Conservation (phyloP, 2,329 filamentous ascomycete genomes). For the Pseudogymnoascus pannorum region DNA sequence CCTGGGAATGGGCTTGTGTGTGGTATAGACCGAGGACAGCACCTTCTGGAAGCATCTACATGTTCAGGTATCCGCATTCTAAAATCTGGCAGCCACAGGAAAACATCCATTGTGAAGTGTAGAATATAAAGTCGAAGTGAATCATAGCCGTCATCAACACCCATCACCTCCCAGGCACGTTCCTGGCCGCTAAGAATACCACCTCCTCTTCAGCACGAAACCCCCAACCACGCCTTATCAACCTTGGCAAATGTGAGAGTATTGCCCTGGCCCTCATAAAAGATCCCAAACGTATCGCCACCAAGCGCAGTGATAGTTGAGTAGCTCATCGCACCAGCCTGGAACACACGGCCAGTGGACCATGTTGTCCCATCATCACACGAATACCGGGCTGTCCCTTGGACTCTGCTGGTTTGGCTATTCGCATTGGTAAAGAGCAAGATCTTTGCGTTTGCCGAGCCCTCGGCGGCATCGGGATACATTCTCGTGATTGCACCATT, state of each 20-base stretch:
- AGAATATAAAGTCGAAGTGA: background rate
- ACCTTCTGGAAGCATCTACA: background rate
- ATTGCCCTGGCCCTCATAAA: background rate
- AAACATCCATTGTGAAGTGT: background rate
- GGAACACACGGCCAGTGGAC: background rate
- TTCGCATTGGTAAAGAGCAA: conserved; percentile 1
- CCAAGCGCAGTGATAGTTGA: conserved; percentile 4
- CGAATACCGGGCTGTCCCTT: background rate
- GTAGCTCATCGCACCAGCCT: background rate
- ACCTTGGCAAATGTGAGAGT: background rate
- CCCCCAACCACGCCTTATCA: background rate
- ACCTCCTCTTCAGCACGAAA: background rate
- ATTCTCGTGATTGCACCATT: background rate
- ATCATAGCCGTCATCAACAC: background rate
- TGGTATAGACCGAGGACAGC: background rate
- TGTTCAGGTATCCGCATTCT: background rate
- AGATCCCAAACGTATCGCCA: background rate
- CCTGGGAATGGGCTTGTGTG: background rate
- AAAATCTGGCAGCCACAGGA: background rate
- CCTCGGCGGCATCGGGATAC: background rate
- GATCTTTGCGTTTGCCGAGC: background rate
- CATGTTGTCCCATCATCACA: conserved; percentile 2
- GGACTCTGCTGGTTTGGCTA: background rate
- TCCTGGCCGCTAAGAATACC: background rate
- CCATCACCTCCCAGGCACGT: background rate